Conservation (phyloP, 495 filamentous ascomycete genomes). For the Aspergillus heteromorphus region DNA sequence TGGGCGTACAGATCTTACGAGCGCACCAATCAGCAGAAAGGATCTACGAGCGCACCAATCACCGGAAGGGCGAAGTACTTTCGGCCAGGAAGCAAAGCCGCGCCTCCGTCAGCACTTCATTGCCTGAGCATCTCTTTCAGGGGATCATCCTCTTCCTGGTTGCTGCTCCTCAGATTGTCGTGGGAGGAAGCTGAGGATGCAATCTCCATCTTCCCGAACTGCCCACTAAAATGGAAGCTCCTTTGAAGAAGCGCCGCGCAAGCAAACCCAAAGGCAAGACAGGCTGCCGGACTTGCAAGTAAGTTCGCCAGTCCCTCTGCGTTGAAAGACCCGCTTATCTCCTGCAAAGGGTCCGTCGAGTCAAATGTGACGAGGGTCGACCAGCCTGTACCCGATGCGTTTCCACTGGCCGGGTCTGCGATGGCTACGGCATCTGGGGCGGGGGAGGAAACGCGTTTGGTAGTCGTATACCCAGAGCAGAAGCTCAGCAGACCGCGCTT, state of each 20-base stretch:
- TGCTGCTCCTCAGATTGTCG: too few species aligned
- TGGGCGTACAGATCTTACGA: neutral
- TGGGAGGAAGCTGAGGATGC: too few species aligned
- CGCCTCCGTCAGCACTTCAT: neutral
- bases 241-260: neutral
- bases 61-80: neutral
- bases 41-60: neutral
- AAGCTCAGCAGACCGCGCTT: constrained; percentile 13
- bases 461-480: constrained; percentile 7
- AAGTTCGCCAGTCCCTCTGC: neutral
- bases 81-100: too few species aligned
- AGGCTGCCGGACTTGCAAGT: constrained; percentile 14
- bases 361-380: constrained; percentile 55
- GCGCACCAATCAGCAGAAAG: neutral
- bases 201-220: neutral
- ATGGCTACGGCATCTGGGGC: constrained; percentile 53
- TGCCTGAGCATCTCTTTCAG: neutral
- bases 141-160: neutral
- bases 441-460: constrained; percentile 26
- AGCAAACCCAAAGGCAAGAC: constrained; percentile 7
- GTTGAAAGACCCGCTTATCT: neutral
- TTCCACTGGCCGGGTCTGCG: constrained; percentile 52
- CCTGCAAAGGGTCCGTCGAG: constrained; percentile 26
- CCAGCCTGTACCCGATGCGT: constrained; percentile 50
- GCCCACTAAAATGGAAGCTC: neutral